These are phyloP conservation scores for Isatis tinctoria DNA, from an alignment of 345 rosid genomes.

Conservation along the genomic window DNA sequence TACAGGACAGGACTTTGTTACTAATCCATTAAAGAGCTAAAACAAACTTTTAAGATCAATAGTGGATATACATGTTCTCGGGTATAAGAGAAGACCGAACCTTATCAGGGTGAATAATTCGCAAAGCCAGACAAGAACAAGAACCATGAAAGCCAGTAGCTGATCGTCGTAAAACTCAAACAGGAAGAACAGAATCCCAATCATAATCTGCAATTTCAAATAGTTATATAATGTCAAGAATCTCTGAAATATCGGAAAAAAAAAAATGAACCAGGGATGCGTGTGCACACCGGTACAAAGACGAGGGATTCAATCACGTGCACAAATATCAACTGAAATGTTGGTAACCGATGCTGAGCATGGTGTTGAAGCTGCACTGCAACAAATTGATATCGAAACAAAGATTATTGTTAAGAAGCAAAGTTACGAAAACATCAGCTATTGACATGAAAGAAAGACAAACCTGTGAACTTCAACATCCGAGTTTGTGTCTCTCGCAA, in stretches of 20 bases:
- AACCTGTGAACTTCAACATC: constrained; percentile 96
- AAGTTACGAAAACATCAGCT: background rate
- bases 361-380: constrained; percentile 99
- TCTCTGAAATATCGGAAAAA: background rate
- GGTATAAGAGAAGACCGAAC: constrained; percentile 41
- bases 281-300: constrained; percentile 81
- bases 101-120: constrained; percentile 94
- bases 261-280: background rate
- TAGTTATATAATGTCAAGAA: background rate
- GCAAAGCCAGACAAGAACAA: constrained; percentile 97
- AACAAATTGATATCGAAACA: constrained; percentile 37
- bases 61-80: background rate
- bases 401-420: constrained; percentile 22
- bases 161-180: constrained; percentile 98
- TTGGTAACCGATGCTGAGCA: constrained; percentile 94
- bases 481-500: constrained; percentile 98
- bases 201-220: constrained; percentile 84
- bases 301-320: constrained; percentile 97
- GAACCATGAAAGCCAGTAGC: constrained; percentile 97
- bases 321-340: constrained; percentile 97
- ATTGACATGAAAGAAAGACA: constrained; percentile 16
- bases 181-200: constrained; percentile 91
- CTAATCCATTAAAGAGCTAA: background rate
- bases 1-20: background rate
- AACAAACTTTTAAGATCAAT: background rate